phyloP scores from a whole-genome alignment of 768 basidiomycete genomes.

The Dioszegia aurantiaca region DNA sequence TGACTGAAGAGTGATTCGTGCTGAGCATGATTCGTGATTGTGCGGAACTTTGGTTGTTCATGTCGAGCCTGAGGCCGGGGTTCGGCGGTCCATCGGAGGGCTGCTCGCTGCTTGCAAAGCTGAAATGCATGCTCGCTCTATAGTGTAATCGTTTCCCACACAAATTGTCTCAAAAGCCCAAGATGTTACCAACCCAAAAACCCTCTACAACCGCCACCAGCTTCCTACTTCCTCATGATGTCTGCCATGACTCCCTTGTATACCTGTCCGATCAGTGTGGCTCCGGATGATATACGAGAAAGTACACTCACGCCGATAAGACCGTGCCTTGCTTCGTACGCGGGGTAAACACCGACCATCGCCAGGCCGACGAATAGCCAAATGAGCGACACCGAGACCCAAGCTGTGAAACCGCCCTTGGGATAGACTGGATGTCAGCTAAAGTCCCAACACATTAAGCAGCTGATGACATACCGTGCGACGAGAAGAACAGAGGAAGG shows the following conservation, averaged over 20 bases:
- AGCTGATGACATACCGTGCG: conserved; percentile 53
- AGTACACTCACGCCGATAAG: conserved; percentile 58
- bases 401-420: conserved; percentile 55
- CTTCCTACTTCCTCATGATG: conserved; percentile 1
- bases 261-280: background rate
- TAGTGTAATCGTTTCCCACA: too few species aligned
- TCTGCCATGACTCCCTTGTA: conserved; percentile 12
- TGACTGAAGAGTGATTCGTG: too few species aligned
- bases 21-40: too few species aligned
- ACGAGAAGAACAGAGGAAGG: conserved; percentile 79
- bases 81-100: too few species aligned
- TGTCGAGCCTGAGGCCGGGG: too few species aligned
- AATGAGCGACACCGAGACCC: conserved; percentile 76
- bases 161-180: too few species aligned
- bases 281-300: background rate
- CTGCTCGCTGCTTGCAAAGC: too few species aligned
- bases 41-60: too few species aligned
- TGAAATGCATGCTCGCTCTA: too few species aligned
- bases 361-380: conserved; percentile 79
- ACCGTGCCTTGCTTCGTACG: conserved; percentile 76
- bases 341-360: conserved; percentile 75
- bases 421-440: conserved; percentile 26
- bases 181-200: background rate
- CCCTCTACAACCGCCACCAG: background rate
- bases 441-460: background rate